Conservation (phyloP, 257 asterid species). For the Eustoma russellianum region DNA sequence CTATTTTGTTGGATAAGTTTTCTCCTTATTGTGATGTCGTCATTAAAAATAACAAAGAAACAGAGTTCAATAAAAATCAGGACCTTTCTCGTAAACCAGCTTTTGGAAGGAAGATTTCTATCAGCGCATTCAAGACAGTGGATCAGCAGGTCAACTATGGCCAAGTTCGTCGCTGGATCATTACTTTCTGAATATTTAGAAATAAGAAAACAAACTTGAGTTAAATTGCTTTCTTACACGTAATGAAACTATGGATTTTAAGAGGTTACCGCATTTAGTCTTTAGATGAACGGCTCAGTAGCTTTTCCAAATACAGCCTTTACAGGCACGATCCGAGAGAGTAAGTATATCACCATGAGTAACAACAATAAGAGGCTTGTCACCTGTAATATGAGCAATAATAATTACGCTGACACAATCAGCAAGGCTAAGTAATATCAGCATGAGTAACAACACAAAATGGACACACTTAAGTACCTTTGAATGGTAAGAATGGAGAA, state of each 20-base stretch:
- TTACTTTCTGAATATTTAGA: constrained; percentile 32
- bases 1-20: no score
- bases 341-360: constrained; percentile 84
- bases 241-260: no score
- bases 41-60: no score
- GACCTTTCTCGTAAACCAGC: constrained; percentile 31
- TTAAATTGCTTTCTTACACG: background rate
- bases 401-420: background rate
- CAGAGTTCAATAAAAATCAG: no score
- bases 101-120: constrained; percentile 40
- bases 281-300: constrained; percentile 64
- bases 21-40: no score
- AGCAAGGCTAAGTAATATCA: no score
- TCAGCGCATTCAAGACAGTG: constrained; percentile 72
- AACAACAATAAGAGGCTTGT: constrained; percentile 74
- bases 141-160: constrained; percentile 40
- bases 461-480: constrained; percentile 34
- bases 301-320: constrained; percentile 50
- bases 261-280: constrained; percentile 14
- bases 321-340: constrained; percentile 42
- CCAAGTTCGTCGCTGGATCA: constrained; percentile 32
- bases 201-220: constrained; percentile 3
- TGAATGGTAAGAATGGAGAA: constrained; percentile 50
- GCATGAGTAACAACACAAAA: background rate
- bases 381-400: constrained; percentile 34